Conservation (phyloP, 306 rosid genomes). For the Boehmeria nivea region DNA sequence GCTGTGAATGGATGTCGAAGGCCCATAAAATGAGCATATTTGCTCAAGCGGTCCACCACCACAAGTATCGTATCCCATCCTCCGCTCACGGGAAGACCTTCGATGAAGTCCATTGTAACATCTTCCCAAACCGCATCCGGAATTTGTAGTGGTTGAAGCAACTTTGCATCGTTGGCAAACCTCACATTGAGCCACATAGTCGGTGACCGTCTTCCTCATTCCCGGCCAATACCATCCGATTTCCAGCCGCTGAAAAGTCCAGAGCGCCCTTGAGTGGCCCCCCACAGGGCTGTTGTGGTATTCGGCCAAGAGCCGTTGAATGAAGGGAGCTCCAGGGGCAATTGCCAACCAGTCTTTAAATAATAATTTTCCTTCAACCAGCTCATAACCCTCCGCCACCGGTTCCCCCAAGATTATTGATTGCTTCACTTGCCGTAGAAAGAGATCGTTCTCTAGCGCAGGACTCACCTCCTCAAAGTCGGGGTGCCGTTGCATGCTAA, state of each 20-base stretch:
- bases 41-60: neutral
- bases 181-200: neutral
- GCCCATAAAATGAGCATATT: neutral
- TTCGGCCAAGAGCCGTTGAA: no score
- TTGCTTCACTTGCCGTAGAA: no score
- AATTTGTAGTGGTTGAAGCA: neutral
- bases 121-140: neutral
- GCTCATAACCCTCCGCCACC: rapidly evolving
- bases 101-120: neutral
- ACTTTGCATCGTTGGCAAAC: neutral
- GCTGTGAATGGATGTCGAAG: neutral
- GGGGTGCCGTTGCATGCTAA: no score
- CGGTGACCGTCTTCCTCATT: neutral
- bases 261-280: neutral
- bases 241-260: neutral
- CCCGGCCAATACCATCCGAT: neutral
- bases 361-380: no score
- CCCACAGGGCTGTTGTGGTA: neutral
- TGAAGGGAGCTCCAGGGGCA: no score
- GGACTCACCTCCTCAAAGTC: no score
- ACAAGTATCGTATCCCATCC: neutral
- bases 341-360: no score
- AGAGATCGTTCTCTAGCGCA: neutral
- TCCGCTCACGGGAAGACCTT: neutral
- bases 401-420: no score